Evolutionary conservation across 2,329 filamentous ascomycete species (phyloP).

Genomic region (Trichoderma sp.): DNA sequence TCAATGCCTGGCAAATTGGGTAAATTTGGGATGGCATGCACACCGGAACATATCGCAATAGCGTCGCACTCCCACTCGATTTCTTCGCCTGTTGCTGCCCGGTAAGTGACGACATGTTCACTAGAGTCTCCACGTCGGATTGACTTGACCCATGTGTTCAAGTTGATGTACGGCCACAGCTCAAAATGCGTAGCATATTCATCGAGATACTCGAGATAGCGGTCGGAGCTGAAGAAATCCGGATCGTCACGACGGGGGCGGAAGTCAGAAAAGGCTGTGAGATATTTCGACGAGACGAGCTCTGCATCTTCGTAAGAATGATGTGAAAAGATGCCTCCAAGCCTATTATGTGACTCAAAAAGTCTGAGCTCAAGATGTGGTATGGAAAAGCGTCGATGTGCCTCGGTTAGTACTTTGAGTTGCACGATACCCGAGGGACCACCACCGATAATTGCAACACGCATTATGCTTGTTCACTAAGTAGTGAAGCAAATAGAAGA

Average conservation of each 20-base stretch:
- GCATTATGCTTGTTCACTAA: constrained; percentile 22
- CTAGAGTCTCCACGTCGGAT: constrained; percentile 25
- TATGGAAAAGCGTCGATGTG: constrained; percentile 32
- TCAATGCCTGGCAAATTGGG: constrained; percentile 38
- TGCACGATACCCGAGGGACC: constrained; percentile 40
- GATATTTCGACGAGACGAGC: constrained; percentile 43
- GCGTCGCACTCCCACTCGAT: constrained; percentile 40
- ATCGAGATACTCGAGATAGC: constrained; percentile 41
- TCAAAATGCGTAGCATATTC: constrained; percentile 38
- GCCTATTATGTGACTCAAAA: constrained; percentile 41
- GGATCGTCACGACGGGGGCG: constrained; percentile 37
- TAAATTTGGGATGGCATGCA: constrained; percentile 39
- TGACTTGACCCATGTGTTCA: constrained; percentile 30
- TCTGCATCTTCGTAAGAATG: constrained; percentile 42
- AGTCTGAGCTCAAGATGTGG: constrained; percentile 40
- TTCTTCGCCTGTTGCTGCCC: constrained; percentile 14
- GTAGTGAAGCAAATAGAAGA: neutral
- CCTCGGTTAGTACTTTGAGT: constrained; percentile 38
- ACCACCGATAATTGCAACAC: constrained; percentile 40
- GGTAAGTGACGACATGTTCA: constrained; percentile 27
- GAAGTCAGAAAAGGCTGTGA: constrained; percentile 46
- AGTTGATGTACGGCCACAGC: constrained; percentile 37
- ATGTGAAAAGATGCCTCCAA: constrained; percentile 44
- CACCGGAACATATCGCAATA: constrained; percentile 43
- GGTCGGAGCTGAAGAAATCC: constrained; percentile 40